Conservation (phyloP, 2,329 filamentous ascomycete genomes). For the Aureobasidium leucospermi region DNA sequence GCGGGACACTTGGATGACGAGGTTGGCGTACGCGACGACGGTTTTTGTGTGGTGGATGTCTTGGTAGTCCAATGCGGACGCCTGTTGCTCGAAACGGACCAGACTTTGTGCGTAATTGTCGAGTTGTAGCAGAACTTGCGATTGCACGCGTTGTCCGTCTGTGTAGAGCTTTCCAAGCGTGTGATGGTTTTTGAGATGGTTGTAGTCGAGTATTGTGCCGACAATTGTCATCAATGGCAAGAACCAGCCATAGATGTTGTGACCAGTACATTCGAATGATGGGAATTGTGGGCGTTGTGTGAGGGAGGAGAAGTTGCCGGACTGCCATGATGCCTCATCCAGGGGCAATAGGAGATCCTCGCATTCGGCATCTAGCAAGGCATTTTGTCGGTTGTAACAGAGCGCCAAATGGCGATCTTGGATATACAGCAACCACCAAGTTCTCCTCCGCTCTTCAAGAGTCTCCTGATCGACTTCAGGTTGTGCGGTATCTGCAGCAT, state of each 20-base stretch:
- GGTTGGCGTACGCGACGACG: slow-evolving; percentile 12
- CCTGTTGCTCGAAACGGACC: slow-evolving; percentile 10
- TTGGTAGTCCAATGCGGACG: slow-evolving; percentile 2
- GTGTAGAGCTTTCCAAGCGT: slow-evolving; percentile 10
- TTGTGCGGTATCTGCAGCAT: slow-evolving; percentile 1
- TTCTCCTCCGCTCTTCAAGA: slow-evolving; percentile 5
- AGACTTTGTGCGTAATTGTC: slow-evolving; percentile 13
- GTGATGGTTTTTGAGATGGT: slow-evolving; percentile 12
- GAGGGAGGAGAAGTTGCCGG: slow-evolving; percentile 8
- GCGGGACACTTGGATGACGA: slow-evolving; percentile 10
- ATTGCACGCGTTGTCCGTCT: slow-evolving; percentile 11
- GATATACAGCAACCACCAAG: slow-evolving; percentile 14
- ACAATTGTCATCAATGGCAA: slow-evolving; percentile 13
- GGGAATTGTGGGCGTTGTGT: slow-evolving; percentile 12
- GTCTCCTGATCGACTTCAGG: slow-evolving; percentile 11
- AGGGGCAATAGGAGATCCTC: slow-evolving; percentile 10
- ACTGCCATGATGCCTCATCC: slow-evolving; percentile 12
- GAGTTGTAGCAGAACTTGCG: slow-evolving; percentile 7
- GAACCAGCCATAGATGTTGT: slow-evolving; percentile 14
- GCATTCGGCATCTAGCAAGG: slow-evolving; percentile 12
- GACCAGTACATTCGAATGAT: slow-evolving; percentile 13
- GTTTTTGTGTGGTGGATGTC: slow-evolving; percentile 13
- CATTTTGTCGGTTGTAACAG: slow-evolving; percentile 12
- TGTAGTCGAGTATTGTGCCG: slow-evolving; percentile 13
- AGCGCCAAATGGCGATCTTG: slow-evolving; percentile 13